Conservation (phyloP, 2,329 filamentous ascomycete species). For the Botrytis pseudocinerea region DNA sequence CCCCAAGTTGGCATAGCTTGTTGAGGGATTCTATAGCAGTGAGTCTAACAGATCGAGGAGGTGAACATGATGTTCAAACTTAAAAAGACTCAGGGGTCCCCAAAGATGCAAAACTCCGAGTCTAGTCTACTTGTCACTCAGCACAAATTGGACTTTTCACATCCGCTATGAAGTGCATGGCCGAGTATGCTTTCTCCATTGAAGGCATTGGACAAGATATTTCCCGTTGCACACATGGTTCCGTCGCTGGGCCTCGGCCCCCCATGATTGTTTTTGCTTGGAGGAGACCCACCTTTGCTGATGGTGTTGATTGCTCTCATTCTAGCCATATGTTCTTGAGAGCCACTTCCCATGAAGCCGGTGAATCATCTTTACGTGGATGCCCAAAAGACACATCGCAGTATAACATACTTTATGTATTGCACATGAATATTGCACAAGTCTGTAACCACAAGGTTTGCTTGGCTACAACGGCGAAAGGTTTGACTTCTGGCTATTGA, state of each 20-base stretch:
- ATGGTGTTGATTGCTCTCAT: background rate
- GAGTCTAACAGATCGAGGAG: background rate
- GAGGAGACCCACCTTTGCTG: background rate
- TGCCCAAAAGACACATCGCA: background rate
- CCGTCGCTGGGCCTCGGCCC: background rate
- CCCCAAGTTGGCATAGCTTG: background rate
- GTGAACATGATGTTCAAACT: background rate
- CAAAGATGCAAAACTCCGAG: background rate
- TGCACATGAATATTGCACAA: background rate
- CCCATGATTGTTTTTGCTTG: background rate
- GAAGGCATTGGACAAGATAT: background rate
- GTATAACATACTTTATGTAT: background rate
- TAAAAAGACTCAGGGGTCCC: background rate
- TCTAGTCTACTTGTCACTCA: constrained; percentile 1
- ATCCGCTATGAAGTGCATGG: background rate
- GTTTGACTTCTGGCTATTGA: background rate
- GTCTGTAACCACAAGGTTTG: background rate
- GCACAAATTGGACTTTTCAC: background rate
- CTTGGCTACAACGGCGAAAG: background rate
- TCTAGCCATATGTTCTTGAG: background rate
- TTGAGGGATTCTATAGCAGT: background rate
- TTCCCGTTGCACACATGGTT: background rate
- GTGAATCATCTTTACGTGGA: background rate
- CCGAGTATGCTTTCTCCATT: background rate
- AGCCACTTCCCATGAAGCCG: background rate